A percentile compares a stretch with the other conserved stretches of the same genome.
Evolutionary conservation across 176 grass and related monocot species (phyloP).

Genomic region (Oryza brachyantha): DNA sequence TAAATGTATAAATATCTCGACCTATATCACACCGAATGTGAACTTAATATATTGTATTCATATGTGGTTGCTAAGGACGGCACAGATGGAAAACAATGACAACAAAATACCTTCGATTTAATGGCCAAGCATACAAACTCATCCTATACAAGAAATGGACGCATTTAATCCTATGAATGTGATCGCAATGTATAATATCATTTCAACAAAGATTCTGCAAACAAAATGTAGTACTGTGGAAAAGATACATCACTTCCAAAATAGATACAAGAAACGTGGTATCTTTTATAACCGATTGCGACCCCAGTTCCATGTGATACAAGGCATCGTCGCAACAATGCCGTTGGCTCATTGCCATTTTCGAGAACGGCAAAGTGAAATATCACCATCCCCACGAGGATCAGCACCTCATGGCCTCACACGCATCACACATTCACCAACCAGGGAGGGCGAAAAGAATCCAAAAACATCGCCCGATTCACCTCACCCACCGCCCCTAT

Average conservation of each 20-base stretch:
- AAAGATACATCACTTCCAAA: not conserved
- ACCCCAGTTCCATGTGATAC: not conserved
- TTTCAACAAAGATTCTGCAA: not conserved
- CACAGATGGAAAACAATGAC: not conserved
- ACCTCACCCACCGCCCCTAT: not conserved
- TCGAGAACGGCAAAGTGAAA: not conserved
- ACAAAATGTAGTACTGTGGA: not conserved
- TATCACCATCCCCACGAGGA: not conserved
- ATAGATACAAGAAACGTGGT: not conserved
- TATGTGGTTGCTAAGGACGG: not conserved
- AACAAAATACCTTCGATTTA: not conserved
- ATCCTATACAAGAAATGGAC: not conserved
- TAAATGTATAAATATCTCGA: not conserved
- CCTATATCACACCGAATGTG: not conserved
- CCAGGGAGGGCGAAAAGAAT: not conserved
- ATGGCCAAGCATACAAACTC: not conserved
- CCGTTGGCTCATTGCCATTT: not conserved
- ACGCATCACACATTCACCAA: not conserved
- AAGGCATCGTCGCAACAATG: not conserved
- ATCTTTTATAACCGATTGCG: not conserved
- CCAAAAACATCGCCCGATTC: not conserved
- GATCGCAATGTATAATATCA: not conserved
- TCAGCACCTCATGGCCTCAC: slow-evolving; percentile 4
- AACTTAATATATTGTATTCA: not conserved
- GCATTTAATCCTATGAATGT: not conserved